Base-by-base conservation (phyloP, 2,329 filamentous ascomycete species). In the Fusarium sp. region DNA sequence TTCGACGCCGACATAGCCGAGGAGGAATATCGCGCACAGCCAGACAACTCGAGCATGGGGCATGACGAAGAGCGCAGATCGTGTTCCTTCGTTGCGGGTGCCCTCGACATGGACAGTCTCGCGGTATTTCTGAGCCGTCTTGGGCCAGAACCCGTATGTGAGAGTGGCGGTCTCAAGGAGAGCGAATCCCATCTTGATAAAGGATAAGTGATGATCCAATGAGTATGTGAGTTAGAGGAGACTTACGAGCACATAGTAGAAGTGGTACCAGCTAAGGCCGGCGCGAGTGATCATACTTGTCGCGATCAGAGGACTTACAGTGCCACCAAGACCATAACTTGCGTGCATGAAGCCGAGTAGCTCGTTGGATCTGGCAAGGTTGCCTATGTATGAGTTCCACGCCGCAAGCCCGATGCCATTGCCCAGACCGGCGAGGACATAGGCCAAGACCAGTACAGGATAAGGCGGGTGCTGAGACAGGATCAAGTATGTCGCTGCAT, bases 1-100 rank as follows among this genome's bases (percentile, higher is more conserved):
- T 77, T 96, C 92, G 2, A 88, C 82, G 9, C 92, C 92, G 1
- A 94, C 90, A 71, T 95, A 95, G 19, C 87, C 86, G 11, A 95
- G 85, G 19, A 95, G 81, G 77, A 95, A 96, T 0, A 90, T 60
- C 0, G 92, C 84, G 64, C 86, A 87, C 7, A 92, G 80, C 90
- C 91, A 93, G 1, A 90, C 88, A 0, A 90, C 84, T 45, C 81
- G 82, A 13, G 81, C 80, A 6, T 76, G 75, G 0, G 81, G 81
- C 62, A 71, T 75, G 53, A 78, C 78, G 33, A 83, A 75, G 3
- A 89, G 79, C 2, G 71, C 66, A 1, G 55, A 48, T 2, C 70
- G 75, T 13, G 70, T 65, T 2, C 56, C 48, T 11, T 70, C 25
- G 10, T 53, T 59, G 7, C 57, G 51, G 3, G 54, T 74, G 7